A percentile compares a stretch with the other conserved stretches of the same genome.
phyloP scores from a whole-genome alignment of 2,329 filamentous ascomycete species.

The Akanthomyces uredinophilus region DNA sequence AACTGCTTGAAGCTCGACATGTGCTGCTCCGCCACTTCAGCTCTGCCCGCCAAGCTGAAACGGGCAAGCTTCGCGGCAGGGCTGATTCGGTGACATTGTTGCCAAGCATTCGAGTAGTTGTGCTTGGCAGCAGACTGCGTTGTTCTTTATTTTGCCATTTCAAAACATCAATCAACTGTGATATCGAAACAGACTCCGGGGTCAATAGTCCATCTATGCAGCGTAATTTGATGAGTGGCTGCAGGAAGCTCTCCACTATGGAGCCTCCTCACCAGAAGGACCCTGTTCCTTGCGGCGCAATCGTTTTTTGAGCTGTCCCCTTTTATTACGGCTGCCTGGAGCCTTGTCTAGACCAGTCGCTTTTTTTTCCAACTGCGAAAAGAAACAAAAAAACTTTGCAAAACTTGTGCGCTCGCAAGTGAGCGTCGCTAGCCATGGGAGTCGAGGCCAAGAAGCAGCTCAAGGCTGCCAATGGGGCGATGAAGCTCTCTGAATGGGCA shows the following conservation, averaged over 20 bases:
- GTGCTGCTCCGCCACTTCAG: slow-evolving; percentile 1
- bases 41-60: slow-evolving; percentile 6
- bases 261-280: neutral
- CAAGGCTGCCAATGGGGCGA: neutral
- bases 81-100: neutral
- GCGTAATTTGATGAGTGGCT: neutral
- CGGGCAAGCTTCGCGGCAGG: neutral
- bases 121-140: too few relatives aligned
- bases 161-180: too few relatives aligned
- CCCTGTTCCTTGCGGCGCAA: neutral
- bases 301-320: neutral
- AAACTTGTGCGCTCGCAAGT: too few relatives aligned
- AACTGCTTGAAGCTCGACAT: neutral
- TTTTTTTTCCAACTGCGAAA: neutral
- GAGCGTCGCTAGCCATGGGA: neutral
- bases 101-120: neutral
- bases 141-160: too few relatives aligned
- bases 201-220: too few relatives aligned
- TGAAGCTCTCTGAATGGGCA: neutral
- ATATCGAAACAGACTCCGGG: neutral
- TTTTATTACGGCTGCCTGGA: neutral
- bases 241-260: neutral
- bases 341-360: neutral
- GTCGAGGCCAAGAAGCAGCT: neutral
- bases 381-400: neutral